Conservation (phyloP, 2,329 filamentous ascomycete species). For the Penicillium sp. region DNA sequence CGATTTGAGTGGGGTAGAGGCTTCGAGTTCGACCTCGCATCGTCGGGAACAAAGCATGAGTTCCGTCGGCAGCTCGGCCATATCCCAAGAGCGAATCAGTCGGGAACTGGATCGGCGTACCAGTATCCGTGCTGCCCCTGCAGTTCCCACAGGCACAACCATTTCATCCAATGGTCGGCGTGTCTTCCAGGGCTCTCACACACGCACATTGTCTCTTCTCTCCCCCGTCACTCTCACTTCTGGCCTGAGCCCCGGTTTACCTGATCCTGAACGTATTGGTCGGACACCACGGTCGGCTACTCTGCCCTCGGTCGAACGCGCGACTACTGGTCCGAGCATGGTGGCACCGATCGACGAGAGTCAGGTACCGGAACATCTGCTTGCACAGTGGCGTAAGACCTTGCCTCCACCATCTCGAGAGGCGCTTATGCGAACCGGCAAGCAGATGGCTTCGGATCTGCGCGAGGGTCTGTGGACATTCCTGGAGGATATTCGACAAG, state of each 20-base stretch:
- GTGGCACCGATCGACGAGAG: conserved; percentile 19
- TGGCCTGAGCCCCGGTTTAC: conserved; percentile 17
- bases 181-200: conserved; percentile 67
- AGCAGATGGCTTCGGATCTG: conserved; percentile 86
- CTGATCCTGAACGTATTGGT: conserved; percentile 30
- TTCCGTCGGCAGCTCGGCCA: conserved; percentile 26
- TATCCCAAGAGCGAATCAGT: conserved; percentile 39
- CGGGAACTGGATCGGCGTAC: conserved; percentile 73
- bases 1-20: conserved; percentile 18
- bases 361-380: conserved; percentile 36
- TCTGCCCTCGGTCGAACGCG: conserved; percentile 41
- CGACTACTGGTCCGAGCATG: conserved; percentile 18
- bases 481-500: conserved; percentile 90
- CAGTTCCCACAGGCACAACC: conserved; percentile 31
- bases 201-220: conserved; percentile 74
- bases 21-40: conserved; percentile 13
- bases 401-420: conserved; percentile 50
- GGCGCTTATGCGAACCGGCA: conserved; percentile 57
- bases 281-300: conserved; percentile 43
- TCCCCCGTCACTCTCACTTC: conserved; percentile 54
- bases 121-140: conserved; percentile 58
- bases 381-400: conserved; percentile 43
- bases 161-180: conserved; percentile 52
- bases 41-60: conserved; percentile 29
- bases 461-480: conserved; percentile 90